Evolutionary conservation across 2,329 filamentous ascomycete genomes (phyloP), one percentile per base, ranked within the genome.

Genomic region (Fusarium kyushuense): DNA sequence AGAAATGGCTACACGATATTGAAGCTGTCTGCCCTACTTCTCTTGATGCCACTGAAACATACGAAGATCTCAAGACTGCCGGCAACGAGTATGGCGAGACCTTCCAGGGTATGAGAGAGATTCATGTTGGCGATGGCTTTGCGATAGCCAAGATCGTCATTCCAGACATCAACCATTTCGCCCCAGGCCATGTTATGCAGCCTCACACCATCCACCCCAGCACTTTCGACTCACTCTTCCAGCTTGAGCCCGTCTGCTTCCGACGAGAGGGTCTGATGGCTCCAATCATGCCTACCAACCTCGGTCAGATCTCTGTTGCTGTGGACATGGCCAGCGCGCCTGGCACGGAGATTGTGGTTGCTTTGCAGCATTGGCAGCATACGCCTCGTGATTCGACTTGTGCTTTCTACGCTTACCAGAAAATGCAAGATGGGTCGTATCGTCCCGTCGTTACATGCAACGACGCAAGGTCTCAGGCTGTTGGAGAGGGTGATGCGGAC

Each of bases 121-220:
- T 58, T 19, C 25, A 40, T 8, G 32, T 52, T 1, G 54, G 54
- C 8, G 16, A 38, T 25, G 48, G 47, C 7, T 52, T 42, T 23
- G 59, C 54, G 25, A 58, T 35, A 5, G 54, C 55, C 48, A 58
- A 43, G 40, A 19, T 58, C 7, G 14, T 48, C n/a, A 46, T 63
- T 6, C 59, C 42, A 14, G 54, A 62, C 23, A 58, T 63, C 27
- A 32, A 23, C 5, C 14, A 48, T 5, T 49, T 25, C 30, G 42
- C 51, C 17, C 54, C 54, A 13, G 54, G 59, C 19, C 40, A 48
- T 29, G 35, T 14, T 6, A 54, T 58, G 54, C 35, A 63, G 23
- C 59, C 54, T 2, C 59, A 63, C 17, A 58, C 47, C 23, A 62
- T 62, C 17, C 58, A 62, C 11, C 58, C 58, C 25, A 61, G 58